phyloP scores from a whole-genome alignment of 148 eudicot species.

The Rhododendron vialii region DNA sequence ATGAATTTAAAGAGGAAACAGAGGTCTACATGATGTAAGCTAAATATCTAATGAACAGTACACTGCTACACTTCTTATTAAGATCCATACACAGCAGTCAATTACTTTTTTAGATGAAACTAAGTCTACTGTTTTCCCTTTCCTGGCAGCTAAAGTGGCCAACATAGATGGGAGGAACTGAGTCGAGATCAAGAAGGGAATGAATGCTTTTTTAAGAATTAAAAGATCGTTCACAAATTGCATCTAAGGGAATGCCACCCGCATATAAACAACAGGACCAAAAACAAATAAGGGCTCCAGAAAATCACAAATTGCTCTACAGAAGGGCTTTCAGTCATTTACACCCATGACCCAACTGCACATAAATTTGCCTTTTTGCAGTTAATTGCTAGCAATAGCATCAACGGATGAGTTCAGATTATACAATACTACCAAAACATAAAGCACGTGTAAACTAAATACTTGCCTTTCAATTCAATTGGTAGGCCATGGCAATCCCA shows the following conservation, averaged over 20 bases:
- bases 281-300: background rate
- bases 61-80: background rate
- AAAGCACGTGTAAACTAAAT: slow-evolving; percentile 13
- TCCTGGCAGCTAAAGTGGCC: background rate
- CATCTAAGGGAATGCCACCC: background rate
- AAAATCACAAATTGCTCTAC: background rate
- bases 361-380: background rate
- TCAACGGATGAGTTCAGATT: background rate
- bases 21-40: background rate
- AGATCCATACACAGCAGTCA: background rate
- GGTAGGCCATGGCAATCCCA: slow-evolving; percentile 99
- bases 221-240: background rate
- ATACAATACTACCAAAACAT: background rate
- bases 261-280: background rate
- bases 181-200: background rate
- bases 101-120: background rate
- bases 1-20: background rate
- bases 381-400: background rate
- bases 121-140: background rate
- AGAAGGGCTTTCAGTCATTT: background rate
- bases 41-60: background rate
- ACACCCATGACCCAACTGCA: background rate
- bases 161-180: background rate
- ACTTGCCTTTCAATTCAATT: slow-evolving; percentile 87
- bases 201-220: background rate